These are phyloP conservation scores for Zygosaccharomyces pseudorouxii DNA, from an alignment of 805 yeast species.

Conservation along the genomic window DNA sequence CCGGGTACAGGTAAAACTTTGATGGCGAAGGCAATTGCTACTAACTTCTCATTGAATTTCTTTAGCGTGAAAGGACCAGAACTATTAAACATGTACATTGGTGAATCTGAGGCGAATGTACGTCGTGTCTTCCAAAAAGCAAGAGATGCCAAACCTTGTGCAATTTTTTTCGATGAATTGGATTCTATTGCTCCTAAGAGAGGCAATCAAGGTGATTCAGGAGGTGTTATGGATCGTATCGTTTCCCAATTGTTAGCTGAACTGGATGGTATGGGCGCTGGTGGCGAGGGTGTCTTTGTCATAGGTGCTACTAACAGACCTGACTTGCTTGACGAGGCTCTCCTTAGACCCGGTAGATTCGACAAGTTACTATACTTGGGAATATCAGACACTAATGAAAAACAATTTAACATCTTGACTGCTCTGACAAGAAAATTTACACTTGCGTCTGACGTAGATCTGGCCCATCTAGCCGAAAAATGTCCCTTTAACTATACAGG, in stretches of 20 bases:
- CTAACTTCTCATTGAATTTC: conserved; percentile 88
- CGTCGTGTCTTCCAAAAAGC: conserved; percentile 91
- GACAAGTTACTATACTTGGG: conserved; percentile 94
- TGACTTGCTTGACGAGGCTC: conserved; percentile 88
- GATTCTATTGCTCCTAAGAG: conserved; percentile 98
- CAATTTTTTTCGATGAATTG: conserved; percentile 92
- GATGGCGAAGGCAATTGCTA: conserved; percentile 94
- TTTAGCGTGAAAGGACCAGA: conserved; percentile 98
- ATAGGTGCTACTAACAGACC: conserved; percentile 99
- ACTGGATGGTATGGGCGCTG: conserved; percentile 87
- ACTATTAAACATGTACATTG: conserved; percentile 93
- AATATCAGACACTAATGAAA: conserved; percentile 83
- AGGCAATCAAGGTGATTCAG: conserved; percentile 98
- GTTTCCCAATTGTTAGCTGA: conserved; percentile 94
- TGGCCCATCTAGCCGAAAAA: conserved; percentile 52
- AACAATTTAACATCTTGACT: conserved; percentile 77
- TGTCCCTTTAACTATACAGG: conserved; percentile 95
- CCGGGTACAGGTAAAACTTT: conserved; percentile 98
- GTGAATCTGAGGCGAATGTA: conserved; percentile 97
- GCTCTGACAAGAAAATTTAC: conserved; percentile 85
- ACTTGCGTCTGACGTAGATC: conserved; percentile 54
- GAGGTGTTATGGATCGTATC: conserved; percentile 98
- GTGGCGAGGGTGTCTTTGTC: conserved; percentile 86
- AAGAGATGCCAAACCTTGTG: conserved; percentile 96
- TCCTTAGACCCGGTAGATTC: conserved; percentile 89